Conservation (phyloP, 768 basidiomycete genomes). For the Auriscalpium microsporum region DNA sequence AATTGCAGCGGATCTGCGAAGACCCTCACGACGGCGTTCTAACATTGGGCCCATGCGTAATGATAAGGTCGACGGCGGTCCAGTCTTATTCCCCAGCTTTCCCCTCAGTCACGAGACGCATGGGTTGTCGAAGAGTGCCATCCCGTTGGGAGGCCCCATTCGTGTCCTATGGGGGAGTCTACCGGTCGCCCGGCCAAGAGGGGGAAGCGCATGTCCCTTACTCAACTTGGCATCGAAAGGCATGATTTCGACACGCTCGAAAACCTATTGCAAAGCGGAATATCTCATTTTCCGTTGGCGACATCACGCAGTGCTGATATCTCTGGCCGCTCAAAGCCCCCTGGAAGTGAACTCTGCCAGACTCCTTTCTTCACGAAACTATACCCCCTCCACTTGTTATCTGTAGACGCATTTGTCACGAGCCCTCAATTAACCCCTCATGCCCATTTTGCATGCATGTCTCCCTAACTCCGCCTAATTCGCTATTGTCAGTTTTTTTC, state of each 20-base stretch:
- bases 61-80: slow-evolving; percentile 67
- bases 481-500: too few species aligned
- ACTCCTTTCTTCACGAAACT: too few species aligned
- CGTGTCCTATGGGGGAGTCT: slow-evolving; percentile 28
- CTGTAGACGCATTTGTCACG: too few species aligned
- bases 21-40: slow-evolving; percentile 49
- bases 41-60: slow-evolving; percentile 68
- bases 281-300: slow-evolving; percentile 26
- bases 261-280: slow-evolving; percentile 27
- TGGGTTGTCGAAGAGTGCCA: slow-evolving; percentile 10
- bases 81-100: slow-evolving; percentile 70
- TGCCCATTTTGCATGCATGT: too few species aligned
- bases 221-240: slow-evolving; percentile 28
- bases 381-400: too few species aligned
- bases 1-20: slow-evolving; percentile 27
- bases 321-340: slow-evolving; percentile 32
- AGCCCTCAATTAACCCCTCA: too few species aligned
- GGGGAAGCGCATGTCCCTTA: slow-evolving; percentile 50
- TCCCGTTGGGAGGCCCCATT: slow-evolving; percentile 22
- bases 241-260: slow-evolving; percentile 21
- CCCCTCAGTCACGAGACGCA: slow-evolving; percentile 24
- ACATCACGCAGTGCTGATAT: slow-evolving; percentile 34
- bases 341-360: slow-evolving; percentile 40
- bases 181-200: slow-evolving; percentile 54
- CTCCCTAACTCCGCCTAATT: too few species aligned